Conservation (phyloP, 1,284 basidiomycete genomes). For the Ustilago sp. region DNA sequence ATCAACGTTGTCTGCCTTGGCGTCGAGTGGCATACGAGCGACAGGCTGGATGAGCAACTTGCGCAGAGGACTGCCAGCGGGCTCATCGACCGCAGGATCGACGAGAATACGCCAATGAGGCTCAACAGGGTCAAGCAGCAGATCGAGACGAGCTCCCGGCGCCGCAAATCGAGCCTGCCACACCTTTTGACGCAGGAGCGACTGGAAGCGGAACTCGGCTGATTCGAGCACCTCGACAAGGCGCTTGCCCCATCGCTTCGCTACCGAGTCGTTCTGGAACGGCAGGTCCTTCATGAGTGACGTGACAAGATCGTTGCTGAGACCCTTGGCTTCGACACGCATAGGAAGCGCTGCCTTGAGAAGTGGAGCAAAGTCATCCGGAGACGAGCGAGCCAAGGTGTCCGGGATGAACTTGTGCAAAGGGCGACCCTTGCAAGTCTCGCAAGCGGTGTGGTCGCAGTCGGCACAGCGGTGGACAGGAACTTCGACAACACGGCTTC, state of each 20-base stretch:
- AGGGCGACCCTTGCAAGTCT: conserved; percentile 87
- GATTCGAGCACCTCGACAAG: conserved; percentile 76
- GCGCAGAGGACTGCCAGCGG: conserved; percentile 84
- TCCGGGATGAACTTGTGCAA: conserved; percentile 80
- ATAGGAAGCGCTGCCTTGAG: conserved; percentile 88
- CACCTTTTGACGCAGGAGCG: conserved; percentile 76
- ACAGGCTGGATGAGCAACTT: conserved; percentile 80
- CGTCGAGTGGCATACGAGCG: conserved; percentile 76
- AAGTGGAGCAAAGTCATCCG: conserved; percentile 77
- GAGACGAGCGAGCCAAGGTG: conserved; percentile 72
- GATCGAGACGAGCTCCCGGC: conserved; percentile 78
- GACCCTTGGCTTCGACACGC: conserved; percentile 73
- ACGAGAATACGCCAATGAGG: conserved; percentile 85
- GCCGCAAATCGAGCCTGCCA: conserved; percentile 87
- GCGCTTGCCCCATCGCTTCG: conserved; percentile 78
- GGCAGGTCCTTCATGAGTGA: conserved; percentile 70
- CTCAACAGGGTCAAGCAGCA: conserved; percentile 80
- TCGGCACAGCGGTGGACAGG: conserved; percentile 78
- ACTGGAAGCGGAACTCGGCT: conserved; percentile 57
- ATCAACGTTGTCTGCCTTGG: conserved; percentile 53
- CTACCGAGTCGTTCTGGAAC: conserved; percentile 72
- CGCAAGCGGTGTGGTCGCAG: conserved; percentile 84
- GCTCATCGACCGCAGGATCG: conserved; percentile 76
- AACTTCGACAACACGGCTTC: conserved; percentile 76
- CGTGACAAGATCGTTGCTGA: conserved; percentile 73